Conservation (phyloP, 2,329 filamentous ascomycete species). For the Hirsutella minnesotensis region DNA sequence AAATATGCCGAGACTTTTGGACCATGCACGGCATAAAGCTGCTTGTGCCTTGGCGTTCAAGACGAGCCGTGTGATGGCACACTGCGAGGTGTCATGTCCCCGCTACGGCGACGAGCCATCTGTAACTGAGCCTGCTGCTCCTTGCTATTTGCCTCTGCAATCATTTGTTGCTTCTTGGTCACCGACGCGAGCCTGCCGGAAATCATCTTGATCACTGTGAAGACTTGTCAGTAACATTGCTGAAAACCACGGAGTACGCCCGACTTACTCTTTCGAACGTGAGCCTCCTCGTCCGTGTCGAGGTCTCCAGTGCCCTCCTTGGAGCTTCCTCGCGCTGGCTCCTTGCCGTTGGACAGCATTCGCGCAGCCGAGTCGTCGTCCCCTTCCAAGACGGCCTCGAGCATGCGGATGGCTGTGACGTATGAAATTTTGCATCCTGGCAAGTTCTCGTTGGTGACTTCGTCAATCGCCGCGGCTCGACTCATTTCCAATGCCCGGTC, state of each 20-base stretch:
- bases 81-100: conserved; percentile 43
- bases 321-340: conserved; percentile 25
- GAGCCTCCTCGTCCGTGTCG: conserved; percentile 60
- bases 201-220: conserved; percentile 52
- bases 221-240: conserved; percentile 3
- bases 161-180: conserved; percentile 49
- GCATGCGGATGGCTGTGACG: conserved; percentile 82
- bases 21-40: background rate
- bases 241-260: background rate
- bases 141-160: conserved; percentile 42
- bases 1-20: no score
- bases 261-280: conserved; percentile 58
- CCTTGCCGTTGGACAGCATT: conserved; percentile 24
- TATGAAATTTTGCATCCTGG: conserved; percentile 85
- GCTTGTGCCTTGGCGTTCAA: conserved; percentile 6
- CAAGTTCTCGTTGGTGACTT: conserved; percentile 85
- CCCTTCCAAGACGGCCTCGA: conserved; percentile 84
- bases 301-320: conserved; percentile 29
- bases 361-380: conserved; percentile 46
- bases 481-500: conserved; percentile 97
- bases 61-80: conserved; percentile 34
- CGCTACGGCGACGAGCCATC: conserved; percentile 36
- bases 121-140: conserved; percentile 31
- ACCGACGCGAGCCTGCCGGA: conserved; percentile 41
- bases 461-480: conserved; percentile 83